A percentile compares a stretch with the other conserved stretches of the same genome.
phyloP scores from a whole-genome alignment of 2,329 filamentous ascomycete genomes.

The Colletotrichum acutatum region DNA sequence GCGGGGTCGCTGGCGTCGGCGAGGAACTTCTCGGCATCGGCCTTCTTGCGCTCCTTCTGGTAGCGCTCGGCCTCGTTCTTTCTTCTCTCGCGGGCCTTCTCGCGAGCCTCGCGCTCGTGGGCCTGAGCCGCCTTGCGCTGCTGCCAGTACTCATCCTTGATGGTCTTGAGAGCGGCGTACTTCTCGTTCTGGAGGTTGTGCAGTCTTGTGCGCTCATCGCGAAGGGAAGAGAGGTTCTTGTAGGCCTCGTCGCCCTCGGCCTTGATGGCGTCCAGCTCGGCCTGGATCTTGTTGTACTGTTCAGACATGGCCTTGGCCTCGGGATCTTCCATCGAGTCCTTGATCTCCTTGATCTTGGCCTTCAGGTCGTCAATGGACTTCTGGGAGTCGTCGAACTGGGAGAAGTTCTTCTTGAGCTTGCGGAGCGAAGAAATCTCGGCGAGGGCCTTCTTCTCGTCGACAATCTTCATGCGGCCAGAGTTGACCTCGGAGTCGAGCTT shows the following conservation, averaged over 20 bases:
- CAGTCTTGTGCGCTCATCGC: constrained; percentile 86
- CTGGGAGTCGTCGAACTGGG: constrained; percentile 83
- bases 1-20: constrained; percentile 87
- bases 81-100: constrained; percentile 79
- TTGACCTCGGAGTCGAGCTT: constrained; percentile 87
- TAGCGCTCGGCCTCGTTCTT: constrained; percentile 83
- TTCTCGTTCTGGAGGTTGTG: constrained; percentile 89
- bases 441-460: constrained; percentile 96
- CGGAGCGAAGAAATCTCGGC: constrained; percentile 83
- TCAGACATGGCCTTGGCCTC: constrained; percentile 90
- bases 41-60: constrained; percentile 78
- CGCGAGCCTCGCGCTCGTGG: constrained; percentile 85
- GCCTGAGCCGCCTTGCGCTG: constrained; percentile 84
- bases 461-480: constrained; percentile 90
- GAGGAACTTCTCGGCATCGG: constrained; percentile 79
- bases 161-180: constrained; percentile 81
- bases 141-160: constrained; percentile 90
- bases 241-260: constrained; percentile 90
- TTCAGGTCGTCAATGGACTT: constrained; percentile 91
- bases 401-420: constrained; percentile 93
- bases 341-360: constrained; percentile 87
- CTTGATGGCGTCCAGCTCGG: constrained; percentile 90
- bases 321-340: constrained; percentile 90
- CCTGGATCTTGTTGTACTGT: constrained; percentile 84
- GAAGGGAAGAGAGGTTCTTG: constrained; percentile 86